Evolutionary conservation across 208 protist genomes (phyloP).

Genomic region (Naegleria lovaniensis): DNA sequence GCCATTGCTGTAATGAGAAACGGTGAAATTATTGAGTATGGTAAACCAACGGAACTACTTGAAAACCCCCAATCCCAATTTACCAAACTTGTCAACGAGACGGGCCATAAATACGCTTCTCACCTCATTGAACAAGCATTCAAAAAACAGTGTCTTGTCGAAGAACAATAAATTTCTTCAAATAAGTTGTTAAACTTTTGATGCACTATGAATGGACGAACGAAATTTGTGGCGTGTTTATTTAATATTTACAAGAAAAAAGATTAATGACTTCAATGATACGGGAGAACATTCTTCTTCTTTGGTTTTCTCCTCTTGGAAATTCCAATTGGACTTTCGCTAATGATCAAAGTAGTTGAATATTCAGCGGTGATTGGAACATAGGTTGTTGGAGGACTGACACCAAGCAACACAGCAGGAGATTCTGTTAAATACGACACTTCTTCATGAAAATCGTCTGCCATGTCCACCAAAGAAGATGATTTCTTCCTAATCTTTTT

Average conservation of each 20-base stretch:
- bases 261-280: not conserved
- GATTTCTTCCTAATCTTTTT: not conserved
- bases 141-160: not conserved
- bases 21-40: conserved; percentile 57
- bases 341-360: not conserved
- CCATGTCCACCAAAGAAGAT: not conserved
- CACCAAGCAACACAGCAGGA: not conserved
- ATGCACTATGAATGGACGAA: too few species aligned
- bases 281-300: not conserved
- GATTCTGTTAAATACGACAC: not conserved
- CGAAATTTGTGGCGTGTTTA: too few species aligned
- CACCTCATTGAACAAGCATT: not conserved
- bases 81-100: not conserved
- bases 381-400: not conserved
- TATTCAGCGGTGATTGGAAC: not conserved
- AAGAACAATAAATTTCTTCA: not conserved
- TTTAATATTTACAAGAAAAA: not conserved
- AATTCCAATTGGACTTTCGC: not conserved
- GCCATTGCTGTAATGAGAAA: conserved; percentile 56
- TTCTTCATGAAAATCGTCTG: not conserved
- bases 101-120: not conserved
- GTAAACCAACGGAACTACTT: conserved; percentile 38
- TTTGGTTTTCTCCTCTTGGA: not conserved
- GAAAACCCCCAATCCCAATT: not conserved
- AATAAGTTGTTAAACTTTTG: too few species aligned